These are phyloP conservation scores for Trichodelitschia bisporula DNA, from an alignment of 495 filamentous ascomycete genomes.

Conservation along the genomic window DNA sequence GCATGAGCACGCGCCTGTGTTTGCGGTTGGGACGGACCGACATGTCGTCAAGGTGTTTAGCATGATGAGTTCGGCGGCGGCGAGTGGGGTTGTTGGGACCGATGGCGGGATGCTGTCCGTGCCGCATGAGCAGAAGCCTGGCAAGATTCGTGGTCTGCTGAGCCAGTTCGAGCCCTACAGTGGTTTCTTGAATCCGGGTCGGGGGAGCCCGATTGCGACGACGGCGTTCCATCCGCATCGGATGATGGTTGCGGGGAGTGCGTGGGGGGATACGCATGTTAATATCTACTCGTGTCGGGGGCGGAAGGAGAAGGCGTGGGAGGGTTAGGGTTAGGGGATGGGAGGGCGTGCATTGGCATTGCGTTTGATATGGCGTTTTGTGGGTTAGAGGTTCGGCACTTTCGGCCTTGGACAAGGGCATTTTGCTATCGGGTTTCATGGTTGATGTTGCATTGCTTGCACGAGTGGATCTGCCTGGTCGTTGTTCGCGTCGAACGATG, in stretches of 20 bases:
- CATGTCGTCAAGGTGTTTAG: constrained; percentile 86
- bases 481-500: too few relatives aligned
- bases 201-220: constrained; percentile 50
- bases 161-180: constrained; percentile 71
- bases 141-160: too few relatives aligned
- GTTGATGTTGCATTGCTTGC: too few relatives aligned
- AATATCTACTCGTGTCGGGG: constrained; percentile 41
- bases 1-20: constrained; percentile 91
- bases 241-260: constrained; percentile 70
- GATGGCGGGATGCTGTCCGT: too few relatives aligned
- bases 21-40: constrained; percentile 59
- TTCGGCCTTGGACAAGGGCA: too few relatives aligned
- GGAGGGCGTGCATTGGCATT: neutral
- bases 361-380: neutral
- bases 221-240: constrained; percentile 92
- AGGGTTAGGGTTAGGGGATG: neutral
- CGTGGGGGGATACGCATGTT: constrained; percentile 43
- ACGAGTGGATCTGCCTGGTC: too few relatives aligned
- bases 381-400: too few relatives aligned
- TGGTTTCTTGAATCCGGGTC: constrained; percentile 50
- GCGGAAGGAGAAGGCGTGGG: constrained; percentile 4
- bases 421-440: too few relatives aligned
- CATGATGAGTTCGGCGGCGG: constrained; percentile 30
- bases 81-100: too few relatives aligned
- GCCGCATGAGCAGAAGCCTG: too few relatives aligned